Evolutionary conservation across 306 rosid genomes (phyloP).

Genomic region (Trifolium subterraneum): DNA sequence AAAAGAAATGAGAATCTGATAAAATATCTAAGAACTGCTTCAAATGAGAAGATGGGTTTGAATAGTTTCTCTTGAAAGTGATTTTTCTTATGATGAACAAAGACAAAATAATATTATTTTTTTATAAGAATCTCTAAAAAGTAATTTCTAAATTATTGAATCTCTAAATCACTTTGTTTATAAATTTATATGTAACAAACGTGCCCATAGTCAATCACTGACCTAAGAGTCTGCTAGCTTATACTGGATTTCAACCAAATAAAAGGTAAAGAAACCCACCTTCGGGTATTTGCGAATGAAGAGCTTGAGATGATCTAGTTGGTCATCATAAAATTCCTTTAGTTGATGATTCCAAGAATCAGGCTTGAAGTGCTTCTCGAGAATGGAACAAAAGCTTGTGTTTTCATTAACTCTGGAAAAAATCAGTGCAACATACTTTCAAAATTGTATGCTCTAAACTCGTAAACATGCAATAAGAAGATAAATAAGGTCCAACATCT

Average conservation of each 20-base stretch:
- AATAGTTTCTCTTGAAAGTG: no score
- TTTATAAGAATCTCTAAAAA: no score
- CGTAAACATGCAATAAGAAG: slow-evolving; percentile 22
- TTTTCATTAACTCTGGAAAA: slow-evolving; percentile 70
- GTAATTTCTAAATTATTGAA: no score
- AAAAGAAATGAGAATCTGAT: no score
- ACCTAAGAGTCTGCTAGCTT: background rate
- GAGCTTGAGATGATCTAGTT: slow-evolving; percentile 67
- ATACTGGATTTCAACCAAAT: background rate
- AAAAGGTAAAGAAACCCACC: slow-evolving; percentile 53
- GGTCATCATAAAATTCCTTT: slow-evolving; percentile 61
- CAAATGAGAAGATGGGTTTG: no score
- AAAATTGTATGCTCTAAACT: slow-evolving; percentile 20
- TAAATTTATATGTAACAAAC: no score
- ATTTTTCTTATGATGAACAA: no score
- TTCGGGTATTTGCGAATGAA: slow-evolving; percentile 71
- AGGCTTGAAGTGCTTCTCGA: slow-evolving; percentile 75
- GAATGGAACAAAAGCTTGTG: slow-evolving; percentile 53
- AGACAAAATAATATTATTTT: no score
- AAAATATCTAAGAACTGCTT: no score
- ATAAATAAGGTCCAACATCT: slow-evolving; percentile 16
- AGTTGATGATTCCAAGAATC: slow-evolving; percentile 81
- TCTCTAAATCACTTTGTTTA: no score
- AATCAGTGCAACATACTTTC: slow-evolving; percentile 35
- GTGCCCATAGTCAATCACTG: background rate